A percentile compares a stretch with the other conserved stretches of the same genome.
Evolutionary conservation across 768 basidiomycete genomes (phyloP).

Genomic region (Suillus occidentalis): DNA sequence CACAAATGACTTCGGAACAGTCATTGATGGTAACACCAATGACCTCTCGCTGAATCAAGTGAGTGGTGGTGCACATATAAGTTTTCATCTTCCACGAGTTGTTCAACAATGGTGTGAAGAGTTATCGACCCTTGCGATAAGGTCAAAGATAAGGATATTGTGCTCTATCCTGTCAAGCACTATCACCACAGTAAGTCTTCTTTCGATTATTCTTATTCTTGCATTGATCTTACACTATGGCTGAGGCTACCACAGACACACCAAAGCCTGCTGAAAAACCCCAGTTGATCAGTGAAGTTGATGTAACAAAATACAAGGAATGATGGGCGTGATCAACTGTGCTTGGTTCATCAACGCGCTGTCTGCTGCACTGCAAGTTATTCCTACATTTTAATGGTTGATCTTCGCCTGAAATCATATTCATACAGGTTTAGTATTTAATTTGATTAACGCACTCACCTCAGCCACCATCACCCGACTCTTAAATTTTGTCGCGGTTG

Average conservation of each 20-base stretch:
- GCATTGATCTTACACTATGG: constrained; percentile 43
- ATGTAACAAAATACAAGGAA: constrained; percentile 89
- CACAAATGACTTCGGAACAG: constrained; percentile 97
- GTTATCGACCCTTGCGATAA: constrained; percentile 98
- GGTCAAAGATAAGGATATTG: constrained; percentile 96
- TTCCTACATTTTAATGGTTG: no score
- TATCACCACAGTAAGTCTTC: neutral
- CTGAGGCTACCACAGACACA: constrained; percentile 52
- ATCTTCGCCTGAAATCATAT: no score
- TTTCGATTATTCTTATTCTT: constrained; percentile 6
- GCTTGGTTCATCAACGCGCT: neutral
- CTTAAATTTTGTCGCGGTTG: no score
- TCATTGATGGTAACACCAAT: constrained; percentile 96
- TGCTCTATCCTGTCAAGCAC: no score
- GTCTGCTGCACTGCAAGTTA: no score
- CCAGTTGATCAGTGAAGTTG: constrained; percentile 62
- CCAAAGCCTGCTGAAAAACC: constrained; percentile 48
- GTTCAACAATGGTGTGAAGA: constrained; percentile 94
- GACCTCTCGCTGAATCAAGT: constrained; percentile 94
- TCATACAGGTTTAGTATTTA: no score
- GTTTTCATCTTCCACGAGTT: constrained; percentile 98
- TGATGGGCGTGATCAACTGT: constrained; percentile 10
- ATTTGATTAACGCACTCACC: no score
- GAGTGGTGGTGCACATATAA: constrained; percentile 96
- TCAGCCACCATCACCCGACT: no score